Conservation (phyloP, 441 rosid species). For the Pelargonium citronellum region DNA sequence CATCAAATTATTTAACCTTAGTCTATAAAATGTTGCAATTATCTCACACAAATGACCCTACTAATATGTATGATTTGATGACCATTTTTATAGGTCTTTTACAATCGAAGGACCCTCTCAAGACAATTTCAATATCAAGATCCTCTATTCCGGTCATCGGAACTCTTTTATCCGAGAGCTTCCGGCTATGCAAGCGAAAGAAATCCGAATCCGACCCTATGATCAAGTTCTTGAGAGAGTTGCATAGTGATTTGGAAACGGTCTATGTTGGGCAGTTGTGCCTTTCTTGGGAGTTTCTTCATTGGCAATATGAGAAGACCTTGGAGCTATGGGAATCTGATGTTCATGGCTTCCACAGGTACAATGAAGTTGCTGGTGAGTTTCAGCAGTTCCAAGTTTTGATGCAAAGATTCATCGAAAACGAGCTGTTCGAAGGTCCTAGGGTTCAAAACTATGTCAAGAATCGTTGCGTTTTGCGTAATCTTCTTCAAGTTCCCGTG, state of each 20-base stretch:
- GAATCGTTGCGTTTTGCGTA: slow-evolving; percentile 62
- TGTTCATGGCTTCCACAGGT: slow-evolving; percentile 35
- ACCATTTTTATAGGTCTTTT: slow-evolving; percentile 45
- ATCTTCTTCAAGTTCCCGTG: slow-evolving; percentile 85
- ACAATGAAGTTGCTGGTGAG: slow-evolving; percentile 79
- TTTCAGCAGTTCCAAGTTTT: slow-evolving; percentile 88
- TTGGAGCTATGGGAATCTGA: slow-evolving; percentile 68
- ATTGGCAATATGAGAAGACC: slow-evolving; percentile 82
- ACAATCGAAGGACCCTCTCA: slow-evolving; percentile 53
- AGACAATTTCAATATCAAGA: slow-evolving; percentile 34
- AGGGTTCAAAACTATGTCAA: slow-evolving; percentile 64
- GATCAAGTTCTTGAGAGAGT: slow-evolving; percentile 47
- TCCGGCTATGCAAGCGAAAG: slow-evolving; percentile 41
- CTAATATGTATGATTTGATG: too few species aligned
- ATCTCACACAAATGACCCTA: too few species aligned
- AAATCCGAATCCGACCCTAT: slow-evolving; percentile 47
- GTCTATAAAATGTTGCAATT: too few species aligned
- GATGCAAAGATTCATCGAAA: slow-evolving; percentile 77
- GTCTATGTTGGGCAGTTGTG: slow-evolving; percentile 91
- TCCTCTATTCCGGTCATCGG: neutral
- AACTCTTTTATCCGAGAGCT: neutral
- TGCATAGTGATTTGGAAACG: slow-evolving; percentile 59
- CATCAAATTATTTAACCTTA: too few species aligned
- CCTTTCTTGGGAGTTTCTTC: slow-evolving; percentile 93
- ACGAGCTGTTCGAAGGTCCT: slow-evolving; percentile 71